phyloP scores from a whole-genome alignment of 345 rosid genomes.

The Capsella bursapastoris region DNA sequence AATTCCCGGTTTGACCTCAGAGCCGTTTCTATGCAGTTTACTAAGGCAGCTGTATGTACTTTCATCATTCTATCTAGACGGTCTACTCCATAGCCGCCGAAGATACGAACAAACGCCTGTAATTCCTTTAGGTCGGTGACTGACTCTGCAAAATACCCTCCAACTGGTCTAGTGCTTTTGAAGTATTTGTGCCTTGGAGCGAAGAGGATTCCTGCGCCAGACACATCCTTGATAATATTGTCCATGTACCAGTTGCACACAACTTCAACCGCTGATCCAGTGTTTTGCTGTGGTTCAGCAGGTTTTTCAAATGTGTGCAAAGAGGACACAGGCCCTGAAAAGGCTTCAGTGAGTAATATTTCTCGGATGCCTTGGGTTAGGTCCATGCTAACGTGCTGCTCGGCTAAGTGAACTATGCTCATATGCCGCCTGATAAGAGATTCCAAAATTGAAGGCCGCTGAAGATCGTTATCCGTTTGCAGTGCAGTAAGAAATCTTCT shows the following conservation, averaged over 20 bases:
- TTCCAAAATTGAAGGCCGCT: constrained; percentile 90
- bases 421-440: constrained; percentile 84
- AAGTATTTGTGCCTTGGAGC: constrained; percentile 91
- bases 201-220: constrained; percentile 94
- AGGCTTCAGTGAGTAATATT: constrained; percentile 83
- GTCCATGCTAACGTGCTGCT: constrained; percentile 99
- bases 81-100: constrained; percentile 97
- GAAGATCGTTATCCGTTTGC: constrained; percentile 95
- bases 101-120: constrained; percentile 83
- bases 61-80: constrained; percentile 92
- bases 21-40: constrained; percentile 94
- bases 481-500: constrained; percentile 82
- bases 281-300: constrained; percentile 60
- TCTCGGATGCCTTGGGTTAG: constrained; percentile 94
- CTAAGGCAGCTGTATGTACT: constrained; percentile 91
- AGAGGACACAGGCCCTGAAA: constrained; percentile 87
- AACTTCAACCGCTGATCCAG: constrained; percentile 86
- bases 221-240: constrained; percentile 90
- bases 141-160: constrained; percentile 99
- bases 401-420: constrained; percentile 90
- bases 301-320: constrained; percentile 77
- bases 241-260: constrained; percentile 99
- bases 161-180: constrained; percentile 97
- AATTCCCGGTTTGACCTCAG: constrained; percentile 85
- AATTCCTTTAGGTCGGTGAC: constrained; percentile 88